Conservation (phyloP, 2,329 filamentous ascomycete genomes). For the Leptosphaerulina australis region DNA sequence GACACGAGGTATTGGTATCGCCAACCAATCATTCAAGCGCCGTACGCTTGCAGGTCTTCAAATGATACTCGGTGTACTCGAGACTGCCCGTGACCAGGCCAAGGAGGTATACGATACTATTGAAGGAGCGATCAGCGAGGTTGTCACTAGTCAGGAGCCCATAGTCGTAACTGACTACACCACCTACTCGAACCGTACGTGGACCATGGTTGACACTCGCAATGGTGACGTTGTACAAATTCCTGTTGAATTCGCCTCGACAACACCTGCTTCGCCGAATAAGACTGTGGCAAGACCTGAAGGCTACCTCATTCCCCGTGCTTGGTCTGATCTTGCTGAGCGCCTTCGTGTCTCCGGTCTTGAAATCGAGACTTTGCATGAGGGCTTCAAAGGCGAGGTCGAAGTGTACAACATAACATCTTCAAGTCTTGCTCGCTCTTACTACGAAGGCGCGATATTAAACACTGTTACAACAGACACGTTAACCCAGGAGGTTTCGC, state of each 20-base stretch:
- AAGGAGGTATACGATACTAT: constrained; percentile 37
- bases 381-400: constrained; percentile 39
- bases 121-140: constrained; percentile 33
- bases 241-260: constrained; percentile 43
- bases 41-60: constrained; percentile 41
- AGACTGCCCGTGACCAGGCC: constrained; percentile 41
- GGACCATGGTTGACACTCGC: constrained; percentile 43
- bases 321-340: constrained; percentile 44
- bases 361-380: constrained; percentile 36
- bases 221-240: constrained; percentile 42
- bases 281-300: constrained; percentile 42
- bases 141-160: constrained; percentile 32
- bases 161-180: constrained; percentile 45
- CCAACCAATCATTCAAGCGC: constrained; percentile 44
- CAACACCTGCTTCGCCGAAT: constrained; percentile 45
- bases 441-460: constrained; percentile 45
- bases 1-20: constrained; percentile 45
- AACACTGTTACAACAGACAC: constrained; percentile 42
- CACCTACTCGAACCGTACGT: constrained; percentile 36
- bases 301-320: constrained; percentile 46
- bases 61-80: constrained; percentile 44
- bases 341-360: constrained; percentile 44
- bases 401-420: constrained; percentile 46
- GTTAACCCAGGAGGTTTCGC: constrained; percentile 28
- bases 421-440: constrained; percentile 32